These are phyloP conservation scores for Candida anglica DNA, from an alignment of 805 yeast genomes.

Conservation along the genomic window DNA sequence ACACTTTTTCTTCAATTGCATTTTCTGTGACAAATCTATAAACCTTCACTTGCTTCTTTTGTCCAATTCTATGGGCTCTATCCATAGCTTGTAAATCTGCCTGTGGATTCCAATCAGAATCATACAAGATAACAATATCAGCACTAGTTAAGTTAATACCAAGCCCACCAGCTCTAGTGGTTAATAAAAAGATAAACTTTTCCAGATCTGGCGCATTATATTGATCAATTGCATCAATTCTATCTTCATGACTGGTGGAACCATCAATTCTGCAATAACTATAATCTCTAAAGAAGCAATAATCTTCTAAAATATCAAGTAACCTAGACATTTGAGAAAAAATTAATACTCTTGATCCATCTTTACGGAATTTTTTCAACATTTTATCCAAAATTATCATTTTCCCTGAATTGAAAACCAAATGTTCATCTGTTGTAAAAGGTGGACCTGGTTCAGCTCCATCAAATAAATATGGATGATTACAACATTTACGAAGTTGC, in stretches of 20 bases:
- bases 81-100: slow-evolving; percentile 99
- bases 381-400: slow-evolving; percentile 85
- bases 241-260: slow-evolving; percentile 86
- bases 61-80: slow-evolving; percentile 96
- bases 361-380: slow-evolving; percentile 61
- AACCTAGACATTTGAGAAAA: slow-evolving; percentile 93
- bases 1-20: slow-evolving; percentile 93
- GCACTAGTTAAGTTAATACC: slow-evolving; percentile 93
- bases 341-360: slow-evolving; percentile 86
- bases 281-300: slow-evolving; percentile 79
- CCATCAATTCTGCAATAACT: slow-evolving; percentile 94
- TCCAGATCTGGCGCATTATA: slow-evolving; percentile 78
- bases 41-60: slow-evolving; percentile 91
- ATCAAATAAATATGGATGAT: slow-evolving; percentile 94
- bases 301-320: slow-evolving; percentile 87
- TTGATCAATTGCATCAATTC: slow-evolving; percentile 89
- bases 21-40: slow-evolving; percentile 91
- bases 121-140: slow-evolving; percentile 82
- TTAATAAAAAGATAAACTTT: slow-evolving; percentile 78
- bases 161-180: slow-evolving; percentile 96
- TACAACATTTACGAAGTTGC: slow-evolving; percentile 95
- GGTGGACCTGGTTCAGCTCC: slow-evolving; percentile 99
- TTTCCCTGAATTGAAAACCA: slow-evolving; percentile 85
- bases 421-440: slow-evolving; percentile 90
- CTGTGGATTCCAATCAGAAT: slow-evolving; percentile 98